Percentiles rank a stretch among this genome's conserved stretches.
phyloP scores from a whole-genome alignment of 495 filamentous ascomycete species.

The Pseudomonodictys pantanalensis region DNA sequence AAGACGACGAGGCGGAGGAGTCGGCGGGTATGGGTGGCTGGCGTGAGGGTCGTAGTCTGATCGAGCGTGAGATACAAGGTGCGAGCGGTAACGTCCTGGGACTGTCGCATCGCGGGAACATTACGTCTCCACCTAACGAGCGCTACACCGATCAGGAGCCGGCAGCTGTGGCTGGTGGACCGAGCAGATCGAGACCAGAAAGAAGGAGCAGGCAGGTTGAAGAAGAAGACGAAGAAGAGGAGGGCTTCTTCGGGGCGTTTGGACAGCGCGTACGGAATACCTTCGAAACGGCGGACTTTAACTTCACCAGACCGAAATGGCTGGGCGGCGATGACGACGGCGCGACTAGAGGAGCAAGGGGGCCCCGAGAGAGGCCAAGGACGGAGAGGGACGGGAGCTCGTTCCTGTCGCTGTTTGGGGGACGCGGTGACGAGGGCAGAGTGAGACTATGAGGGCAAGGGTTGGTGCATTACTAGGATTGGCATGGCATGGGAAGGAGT shows the following conservation, averaged over 20 bases:
- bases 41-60: slow-evolving; percentile 90
- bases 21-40: slow-evolving; percentile 78
- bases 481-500: background rate
- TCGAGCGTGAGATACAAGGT: slow-evolving; percentile 80
- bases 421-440: slow-evolving; percentile 41
- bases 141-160: slow-evolving; percentile 23
- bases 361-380: slow-evolving; percentile 1
- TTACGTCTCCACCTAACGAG: slow-evolving; percentile 21
- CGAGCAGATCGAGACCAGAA: slow-evolving; percentile 1
- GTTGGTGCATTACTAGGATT: background rate
- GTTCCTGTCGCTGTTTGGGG: slow-evolving; percentile 55
- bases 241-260: slow-evolving; percentile 78
- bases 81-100: slow-evolving; percentile 45
- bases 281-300: slow-evolving; percentile 78
- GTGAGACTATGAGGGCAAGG: slow-evolving; percentile 21
- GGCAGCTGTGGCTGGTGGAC: background rate
- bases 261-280: slow-evolving; percentile 87
- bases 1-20: slow-evolving; percentile 66
- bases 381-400: slow-evolving; percentile 34
- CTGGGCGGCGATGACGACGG: slow-evolving; percentile 59
- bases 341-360: background rate
- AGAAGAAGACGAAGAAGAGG: slow-evolving; percentile 58
- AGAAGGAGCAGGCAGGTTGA: slow-evolving; percentile 29
- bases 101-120: slow-evolving; percentile 28
- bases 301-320: slow-evolving; percentile 85